A percentile compares a stretch with the other conserved stretches of the same genome.
Evolutionary conservation across 2,329 filamentous ascomycete genomes (phyloP).

Genomic region (Aspergillus brasiliensis): DNA sequence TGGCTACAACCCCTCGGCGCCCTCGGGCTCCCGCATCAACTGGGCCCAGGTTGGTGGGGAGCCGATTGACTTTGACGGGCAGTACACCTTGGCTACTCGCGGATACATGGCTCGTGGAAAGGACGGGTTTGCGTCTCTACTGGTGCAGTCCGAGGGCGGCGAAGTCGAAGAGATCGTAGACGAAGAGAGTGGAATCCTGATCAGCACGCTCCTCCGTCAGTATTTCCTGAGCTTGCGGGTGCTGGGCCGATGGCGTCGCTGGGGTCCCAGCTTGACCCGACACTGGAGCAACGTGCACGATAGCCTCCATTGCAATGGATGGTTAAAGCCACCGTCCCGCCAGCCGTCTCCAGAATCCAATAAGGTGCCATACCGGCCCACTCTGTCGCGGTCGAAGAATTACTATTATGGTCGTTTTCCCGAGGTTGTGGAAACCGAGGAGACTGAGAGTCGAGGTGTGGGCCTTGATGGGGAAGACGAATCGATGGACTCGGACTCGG

Average conservation of each 20-base stretch:
- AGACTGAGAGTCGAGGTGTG: constrained; percentile 46
- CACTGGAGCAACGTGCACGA: constrained; percentile 70
- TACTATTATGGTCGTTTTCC: constrained; percentile 37
- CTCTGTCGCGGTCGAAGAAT: constrained; percentile 25
- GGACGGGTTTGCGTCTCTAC: constrained; percentile 76
- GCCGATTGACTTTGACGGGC: constrained; percentile 62
- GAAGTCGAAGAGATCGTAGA: constrained; percentile 75
- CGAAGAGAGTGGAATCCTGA: constrained; percentile 84
- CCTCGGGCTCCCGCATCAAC: constrained; percentile 64
- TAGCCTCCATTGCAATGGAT: constrained; percentile 58
- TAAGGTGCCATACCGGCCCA: constrained; percentile 25
- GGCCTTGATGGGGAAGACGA: constrained; percentile 42
- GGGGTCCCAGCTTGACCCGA: constrained; percentile 61
- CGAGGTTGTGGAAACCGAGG: constrained; percentile 16
- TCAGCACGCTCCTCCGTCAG: constrained; percentile 82
- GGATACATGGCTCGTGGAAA: constrained; percentile 90
- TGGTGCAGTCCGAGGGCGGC: constrained; percentile 76
- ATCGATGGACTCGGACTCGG: constrained; percentile 47
- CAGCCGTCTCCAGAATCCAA: constrained; percentile 31
- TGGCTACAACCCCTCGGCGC: constrained; percentile 66
- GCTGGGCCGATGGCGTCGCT: constrained; percentile 75
- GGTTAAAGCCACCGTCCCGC: constrained; percentile 47
- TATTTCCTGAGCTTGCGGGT: constrained; percentile 88
- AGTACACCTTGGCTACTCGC: constrained; percentile 75
- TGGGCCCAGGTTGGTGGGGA: constrained; percentile 63